Evolutionary conservation across 208 protist genomes (phyloP), one percentile per base, ranked within the genome.

Genomic region (Acanthamoeba culbertsoni): DNA sequence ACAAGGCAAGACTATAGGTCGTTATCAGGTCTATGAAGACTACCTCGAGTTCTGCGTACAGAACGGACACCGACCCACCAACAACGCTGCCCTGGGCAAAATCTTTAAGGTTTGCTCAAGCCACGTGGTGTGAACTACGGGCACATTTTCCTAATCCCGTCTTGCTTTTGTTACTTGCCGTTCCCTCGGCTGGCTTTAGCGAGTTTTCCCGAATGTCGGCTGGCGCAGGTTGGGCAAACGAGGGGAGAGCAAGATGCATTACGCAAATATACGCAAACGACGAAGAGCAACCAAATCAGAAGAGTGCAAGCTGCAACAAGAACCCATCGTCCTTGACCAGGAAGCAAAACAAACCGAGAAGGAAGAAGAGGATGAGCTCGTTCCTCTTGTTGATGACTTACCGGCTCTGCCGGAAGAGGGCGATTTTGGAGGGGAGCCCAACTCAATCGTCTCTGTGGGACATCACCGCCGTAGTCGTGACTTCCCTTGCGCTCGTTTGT

Each of bases 201-300:
- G 51, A 37, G 51, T 35, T n/a, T 86, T 86, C n/a, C 77, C 77
- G 2, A 86, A 35, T 16, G 51, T 62, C 1, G 51, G 43, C n/a
- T 62, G 51, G 16, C 43, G 77, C 5, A 23, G 77, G n/a, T 28
- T 86, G 43, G 77, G 77, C 10, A 53, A 86, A 33, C 43, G 77
- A 20, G 51, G 51, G 14, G 31, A 86, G 28, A 86, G 28, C 45
- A 86, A 86, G 77, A 86, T 86, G 77, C 77, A 86, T 45, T 86
- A 86, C 18, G 37, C 77, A 20, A 86, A 86, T 45, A 86, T 86
- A 23, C 37, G 65, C 26, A 8, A 45, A 14, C 0, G 65, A n/a
- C n/a, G 51, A 59, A 59, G 51, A 59, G 23, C 16, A 59, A 59
- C 23, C 16, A 59, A 59, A 14, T n/a, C 14, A 59, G 23, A n/a